phyloP scores from a whole-genome alignment of 2,329 filamentous ascomycete genomes.

The Fusarium clavum region DNA sequence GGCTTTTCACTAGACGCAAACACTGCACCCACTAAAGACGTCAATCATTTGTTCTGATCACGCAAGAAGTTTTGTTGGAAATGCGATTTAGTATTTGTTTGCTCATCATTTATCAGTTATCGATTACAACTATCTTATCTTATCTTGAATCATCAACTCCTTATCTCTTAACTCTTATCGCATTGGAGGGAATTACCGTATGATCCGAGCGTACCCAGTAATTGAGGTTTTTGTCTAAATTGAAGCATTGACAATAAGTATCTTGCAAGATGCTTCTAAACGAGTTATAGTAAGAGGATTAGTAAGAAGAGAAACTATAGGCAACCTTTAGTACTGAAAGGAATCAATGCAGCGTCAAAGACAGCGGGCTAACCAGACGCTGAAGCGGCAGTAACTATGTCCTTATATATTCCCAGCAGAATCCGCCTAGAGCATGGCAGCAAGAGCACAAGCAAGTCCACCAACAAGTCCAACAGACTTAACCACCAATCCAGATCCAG shows the following conservation, averaged over 20 bases:
- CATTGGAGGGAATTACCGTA: too few species aligned
- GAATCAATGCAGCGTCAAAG: not conserved
- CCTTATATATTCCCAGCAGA: not conserved
- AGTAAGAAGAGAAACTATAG: not conserved
- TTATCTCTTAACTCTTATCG: not conserved
- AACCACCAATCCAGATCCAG: not conserved
- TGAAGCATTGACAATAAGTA: not conserved
- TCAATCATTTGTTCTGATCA: too few species aligned
- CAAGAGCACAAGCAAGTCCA: not conserved
- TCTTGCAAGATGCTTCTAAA: accelerated
- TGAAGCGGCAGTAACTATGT: not conserved
- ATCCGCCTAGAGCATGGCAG: not conserved
- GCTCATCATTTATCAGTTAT: not conserved
- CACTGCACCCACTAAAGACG: too few species aligned
- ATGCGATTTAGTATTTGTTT: not conserved
- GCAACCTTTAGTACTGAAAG: not conserved
- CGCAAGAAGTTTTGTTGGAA: too few species aligned
- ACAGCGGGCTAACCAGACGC: not conserved
- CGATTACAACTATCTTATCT: not conserved
- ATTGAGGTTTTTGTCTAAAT: not conserved
- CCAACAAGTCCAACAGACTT: not conserved
- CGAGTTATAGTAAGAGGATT: accelerated
- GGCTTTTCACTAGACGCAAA: too few species aligned
- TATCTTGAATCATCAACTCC: not conserved
- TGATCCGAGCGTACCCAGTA: not conserved